Evolutionary conservation across 2,329 filamentous ascomycete genomes (phyloP), one percentile per base, ranked within the genome.

Genomic region (Talaromyces atroroseus): DNA sequence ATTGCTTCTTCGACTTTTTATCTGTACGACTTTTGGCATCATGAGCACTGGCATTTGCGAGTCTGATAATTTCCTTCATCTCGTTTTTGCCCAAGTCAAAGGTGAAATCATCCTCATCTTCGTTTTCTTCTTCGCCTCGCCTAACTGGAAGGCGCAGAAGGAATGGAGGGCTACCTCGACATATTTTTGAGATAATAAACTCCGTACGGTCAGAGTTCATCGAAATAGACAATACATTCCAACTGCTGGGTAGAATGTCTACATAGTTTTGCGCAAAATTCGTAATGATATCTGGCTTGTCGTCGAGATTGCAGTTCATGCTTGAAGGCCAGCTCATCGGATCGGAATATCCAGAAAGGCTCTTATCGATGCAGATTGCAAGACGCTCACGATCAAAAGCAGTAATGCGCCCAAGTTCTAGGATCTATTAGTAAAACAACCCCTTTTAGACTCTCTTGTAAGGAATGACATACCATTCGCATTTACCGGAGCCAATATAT

Each of bases 181-280:
- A 85, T 34, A 96, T 84, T 64, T 90, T 90, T n/a, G 90, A 92
- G 60, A 97, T 86, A 63, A 89, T 91, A 4, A 99, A 81, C 67
- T 97, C 94, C 54, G 90, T 88, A 40, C 81, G 82, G 62, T 86
- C 87, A 53, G 95, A 89, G 66, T 88, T 94, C 16, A 99, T 74
- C 0, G 88, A 88, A 46, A 99, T 76, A 0, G 92, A 97, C 10
- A 99, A 77, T 1, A 92, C 88, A 48, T 85, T 90, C 94, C 94
- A 99, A 6, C 81, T 78, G 40, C 78, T 74, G 0, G 94, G 95
- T 5, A 99, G 84, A 50, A 92, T 87, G 65, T 96, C 89, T 51
- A 96, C 80, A 64, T 91, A 96, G 47, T 92, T 83, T 60, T 81
- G 80, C 68, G 92, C 88, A 65, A 96, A 95, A 24, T 79, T 78